phyloP scores from a whole-genome alignment of 441 rosid species.

The Adansonia gregorii region DNA sequence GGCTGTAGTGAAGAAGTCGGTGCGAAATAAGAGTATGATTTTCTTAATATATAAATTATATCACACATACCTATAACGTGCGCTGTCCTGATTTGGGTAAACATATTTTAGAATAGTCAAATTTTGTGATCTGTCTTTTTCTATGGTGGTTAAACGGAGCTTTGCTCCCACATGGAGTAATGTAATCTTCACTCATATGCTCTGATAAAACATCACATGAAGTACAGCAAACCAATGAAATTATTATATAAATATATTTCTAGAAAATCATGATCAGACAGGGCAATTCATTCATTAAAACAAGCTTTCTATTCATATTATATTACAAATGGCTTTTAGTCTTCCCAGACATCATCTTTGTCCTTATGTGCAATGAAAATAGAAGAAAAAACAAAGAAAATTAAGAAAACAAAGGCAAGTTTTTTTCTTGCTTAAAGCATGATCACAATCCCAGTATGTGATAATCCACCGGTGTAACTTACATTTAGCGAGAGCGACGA shows the following conservation, averaged over 20 bases:
- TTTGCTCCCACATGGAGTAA: constrained; percentile 33
- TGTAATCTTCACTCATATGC: constrained; percentile 36
- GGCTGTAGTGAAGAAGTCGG: no score
- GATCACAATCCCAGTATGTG: no score
- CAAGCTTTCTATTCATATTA: background rate
- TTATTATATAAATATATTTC: background rate
- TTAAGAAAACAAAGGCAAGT: background rate
- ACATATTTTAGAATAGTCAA: no score
- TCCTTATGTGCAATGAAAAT: background rate
- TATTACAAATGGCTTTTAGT: background rate
- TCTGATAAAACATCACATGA: constrained; percentile 43
- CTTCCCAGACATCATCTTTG: background rate
- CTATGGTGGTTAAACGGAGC: background rate
- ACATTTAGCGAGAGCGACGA: constrained; percentile 38
- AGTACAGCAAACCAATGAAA: constrained; percentile 31
- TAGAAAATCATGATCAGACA: background rate
- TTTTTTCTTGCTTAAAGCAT: background rate
- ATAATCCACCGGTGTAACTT: no score
- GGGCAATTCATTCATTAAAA: background rate
- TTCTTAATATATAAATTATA: no score
- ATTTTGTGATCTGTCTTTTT: background rate
- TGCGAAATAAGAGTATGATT: no score
- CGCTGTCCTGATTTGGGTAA: no score
- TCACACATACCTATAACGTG: no score
- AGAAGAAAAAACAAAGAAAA: background rate